Evolutionary conservation across 768 basidiomycete species (phyloP).

Genomic region (Grammothele lineata): DNA sequence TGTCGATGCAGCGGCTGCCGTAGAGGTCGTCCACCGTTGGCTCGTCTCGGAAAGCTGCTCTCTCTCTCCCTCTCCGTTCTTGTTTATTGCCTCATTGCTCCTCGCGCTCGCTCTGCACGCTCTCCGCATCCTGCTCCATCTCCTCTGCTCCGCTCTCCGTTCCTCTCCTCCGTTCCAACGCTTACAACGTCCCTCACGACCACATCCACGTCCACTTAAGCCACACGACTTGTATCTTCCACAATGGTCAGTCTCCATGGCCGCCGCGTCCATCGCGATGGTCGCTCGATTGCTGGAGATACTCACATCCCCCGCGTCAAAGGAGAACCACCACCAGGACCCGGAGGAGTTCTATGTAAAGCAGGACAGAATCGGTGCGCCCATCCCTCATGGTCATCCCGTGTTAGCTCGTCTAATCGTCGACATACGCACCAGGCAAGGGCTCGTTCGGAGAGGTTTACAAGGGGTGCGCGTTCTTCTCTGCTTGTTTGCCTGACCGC

Average conservation of each 20-base stretch:
- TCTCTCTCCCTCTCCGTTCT: slow-evolving; percentile 4
- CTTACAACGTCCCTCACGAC: slow-evolving; percentile 17
- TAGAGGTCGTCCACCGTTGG: not conserved
- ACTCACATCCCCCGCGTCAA: slow-evolving; percentile 5
- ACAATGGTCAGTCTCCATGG: slow-evolving; percentile 22
- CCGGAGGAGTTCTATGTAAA: slow-evolving; percentile 97
- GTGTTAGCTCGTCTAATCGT: too few species aligned
- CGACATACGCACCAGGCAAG: slow-evolving; percentile 89
- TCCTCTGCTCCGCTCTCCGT: slow-evolving; percentile 1
- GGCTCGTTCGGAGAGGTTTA: slow-evolving; percentile 99
- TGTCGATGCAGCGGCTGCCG: slow-evolving; percentile 4
- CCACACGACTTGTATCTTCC: not conserved
- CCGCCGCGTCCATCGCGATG: slow-evolving; percentile 4
- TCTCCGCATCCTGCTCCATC: slow-evolving; percentile 12
- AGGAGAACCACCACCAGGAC: slow-evolving; percentile 76
- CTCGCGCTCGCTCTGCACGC: slow-evolving; percentile 13
- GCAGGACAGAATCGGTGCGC: slow-evolving; percentile 92
- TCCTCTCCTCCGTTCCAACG: slow-evolving; percentile 10
- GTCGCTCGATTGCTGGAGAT: slow-evolving; percentile 5
- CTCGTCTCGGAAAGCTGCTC: too few species aligned
- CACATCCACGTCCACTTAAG: slow-evolving; percentile 16
- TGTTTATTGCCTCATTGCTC: slow-evolving; percentile 9
- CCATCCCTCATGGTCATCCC: too few species aligned
- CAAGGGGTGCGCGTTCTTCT: slow-evolving; percentile 67
- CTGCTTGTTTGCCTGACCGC: slow-evolving; percentile 7